Evolutionary conservation across 1,284 basidiomycete species (phyloP), one percentile per base, ranked within the genome.

Genomic region (Trichosporon sp.): DNA sequence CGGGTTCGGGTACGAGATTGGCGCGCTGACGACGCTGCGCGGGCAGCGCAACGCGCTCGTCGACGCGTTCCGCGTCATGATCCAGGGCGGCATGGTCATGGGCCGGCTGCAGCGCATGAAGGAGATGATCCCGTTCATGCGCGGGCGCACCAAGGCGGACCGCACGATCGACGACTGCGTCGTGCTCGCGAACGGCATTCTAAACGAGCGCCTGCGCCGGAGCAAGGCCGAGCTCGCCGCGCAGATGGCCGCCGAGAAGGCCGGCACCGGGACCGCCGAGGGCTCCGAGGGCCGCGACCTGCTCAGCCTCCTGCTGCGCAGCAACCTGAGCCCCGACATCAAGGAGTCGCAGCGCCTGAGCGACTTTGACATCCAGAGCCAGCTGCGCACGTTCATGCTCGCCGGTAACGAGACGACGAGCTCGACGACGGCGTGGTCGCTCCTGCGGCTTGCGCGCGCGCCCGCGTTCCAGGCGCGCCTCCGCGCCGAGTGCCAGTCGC

Each of bases 381-480:
- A 92, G 78, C 90, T 93, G 70, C 88, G 89, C 11, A 92, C 90
- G 0, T 91, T 93, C 78, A 78, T 82, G 72, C 70, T 81, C 1
- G 80, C 82, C 0, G 92, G 92, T 0, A 90, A 92, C 78, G 92
- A 93, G 78, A 93, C 92, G 0, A 90, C 89, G 0, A 87, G 87
- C 0, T 89, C 88, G 0, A 88, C 89, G 0, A 83, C 91, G 1
- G 87, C 89, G 2, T 94, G 91, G 91, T 87, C 86, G 67, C 82
- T 92, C 1, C 90, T 89, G 77, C 86, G 87, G 21, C 87, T 93
- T 13, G 85, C 89, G 0, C 84, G 83, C 29, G 76, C 87, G 65
- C 87, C 85, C 0, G 81, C 82, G 0, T 80, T 85, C 5, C 92
- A 93, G 78, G 73, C 77, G n/a, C 82, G 82, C 42, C 85, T 93